Base-by-base conservation (phyloP, 176 grass and related monocot genomes). In the Hyparrhenia diplandra region DNA sequence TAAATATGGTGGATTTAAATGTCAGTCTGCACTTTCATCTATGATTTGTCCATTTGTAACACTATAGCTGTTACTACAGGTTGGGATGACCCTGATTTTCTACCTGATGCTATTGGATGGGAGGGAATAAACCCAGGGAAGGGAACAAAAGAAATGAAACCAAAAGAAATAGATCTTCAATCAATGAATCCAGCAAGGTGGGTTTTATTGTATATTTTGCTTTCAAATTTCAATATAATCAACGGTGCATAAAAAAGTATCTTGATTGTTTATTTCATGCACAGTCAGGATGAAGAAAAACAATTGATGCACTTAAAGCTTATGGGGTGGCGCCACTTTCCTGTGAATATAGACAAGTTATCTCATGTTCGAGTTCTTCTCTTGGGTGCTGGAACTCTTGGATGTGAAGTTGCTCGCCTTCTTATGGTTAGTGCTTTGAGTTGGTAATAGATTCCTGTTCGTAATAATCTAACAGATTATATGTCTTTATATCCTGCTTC, bases 261-360 rank as follows among this genome's bases (percentile, higher is more conserved):
- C 13, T 77, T 47, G 6, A 77, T 65, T 67, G 25, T 81, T 83
- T 81, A 69, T 83, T 46, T 28, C 66, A 37, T 78, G 59, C 62
- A 18, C 86, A 98, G 95, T 70, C 84, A 86, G 68, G 84, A 83
- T 51, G 80, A 88, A 24, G 84, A 91, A 80, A 87, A 93, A 75
- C 92, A 93, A 45, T 67, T 94, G 52, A 86, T 98, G 83, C 93
- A 98, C 83, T 93, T 98, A 66, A 98, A 98, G 82, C 90, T 98
- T 81, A 98, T 98, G 95, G 93, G 92, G 71, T 98, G 95, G 95
- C 92, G 95, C 45, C 91, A 91, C 55, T 87, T 98, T 73, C 92
- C 95, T 74, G 93, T 98, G 28, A 58, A 89, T 88, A 73, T 98
- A 76, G 82, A 82, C 28, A 86, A 83, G n/a, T 60, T 98, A 77